Percentiles rank a stretch among this genome's conserved stretches.
Conservation (phyloP, 176 grass and related monocot genomes). For the Triticum dicoccoides region DNA sequence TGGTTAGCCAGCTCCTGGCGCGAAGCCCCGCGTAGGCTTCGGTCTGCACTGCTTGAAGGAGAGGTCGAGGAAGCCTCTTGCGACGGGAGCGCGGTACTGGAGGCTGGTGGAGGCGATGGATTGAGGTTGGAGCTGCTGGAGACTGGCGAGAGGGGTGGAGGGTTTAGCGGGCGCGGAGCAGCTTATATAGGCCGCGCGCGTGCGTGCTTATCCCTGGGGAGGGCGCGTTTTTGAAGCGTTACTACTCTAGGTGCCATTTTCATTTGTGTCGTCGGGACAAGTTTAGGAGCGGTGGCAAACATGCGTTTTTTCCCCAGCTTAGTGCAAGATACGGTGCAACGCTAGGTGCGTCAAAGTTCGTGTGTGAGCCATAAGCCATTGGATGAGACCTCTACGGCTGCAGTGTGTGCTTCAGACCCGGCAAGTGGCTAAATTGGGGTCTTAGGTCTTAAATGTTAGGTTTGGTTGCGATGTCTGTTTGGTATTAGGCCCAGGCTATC, state of each 20-base stretch:
- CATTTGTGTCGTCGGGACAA: too few relatives aligned
- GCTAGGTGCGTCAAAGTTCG: too few relatives aligned
- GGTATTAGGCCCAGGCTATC: too few relatives aligned
- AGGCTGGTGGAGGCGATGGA: not conserved
- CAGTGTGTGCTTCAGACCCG: too few relatives aligned
- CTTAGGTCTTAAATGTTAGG: too few relatives aligned
- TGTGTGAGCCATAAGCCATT: too few relatives aligned
- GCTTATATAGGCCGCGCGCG: not conserved
- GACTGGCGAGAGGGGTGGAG: not conserved
- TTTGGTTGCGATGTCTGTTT: too few relatives aligned
- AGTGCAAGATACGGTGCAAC: too few relatives aligned
- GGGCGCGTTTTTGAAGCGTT: not conserved
- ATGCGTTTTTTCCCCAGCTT: too few relatives aligned
- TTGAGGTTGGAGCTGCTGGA: not conserved
- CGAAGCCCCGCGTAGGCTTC: constrained; percentile 60
- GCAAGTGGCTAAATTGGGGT: too few relatives aligned
- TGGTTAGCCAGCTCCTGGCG: constrained; percentile 80
- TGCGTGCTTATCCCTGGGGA: not conserved
- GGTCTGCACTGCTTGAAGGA: not conserved
- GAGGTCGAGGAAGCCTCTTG: not conserved
- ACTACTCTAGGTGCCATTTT: not conserved
- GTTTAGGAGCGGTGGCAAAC: too few relatives aligned
- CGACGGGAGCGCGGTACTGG: not conserved
- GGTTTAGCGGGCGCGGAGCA: not conserved
- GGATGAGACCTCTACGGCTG: too few relatives aligned